Percentiles rank a stretch among this genome's conserved stretches.
phyloP scores from a whole-genome alignment of 108 stramenopile species.

The Fragilariopsis cylindrus region DNA sequence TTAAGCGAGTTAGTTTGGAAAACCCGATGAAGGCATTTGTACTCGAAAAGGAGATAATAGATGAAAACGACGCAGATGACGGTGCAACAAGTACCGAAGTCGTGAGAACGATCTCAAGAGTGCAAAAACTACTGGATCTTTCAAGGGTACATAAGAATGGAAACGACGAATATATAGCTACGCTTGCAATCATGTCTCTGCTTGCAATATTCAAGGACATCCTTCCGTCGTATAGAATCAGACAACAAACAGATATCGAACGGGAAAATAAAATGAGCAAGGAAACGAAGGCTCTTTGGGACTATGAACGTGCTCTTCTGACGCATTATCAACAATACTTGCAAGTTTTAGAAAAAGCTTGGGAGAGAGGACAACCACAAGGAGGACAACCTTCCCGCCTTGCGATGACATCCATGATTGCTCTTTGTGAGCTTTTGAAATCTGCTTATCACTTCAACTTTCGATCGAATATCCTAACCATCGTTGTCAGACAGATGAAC shows the following conservation, averaged over 20 bases:
- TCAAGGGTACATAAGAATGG: conserved; percentile 58
- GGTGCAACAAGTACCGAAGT: conserved; percentile 5
- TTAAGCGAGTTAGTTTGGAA: conserved; percentile 76
- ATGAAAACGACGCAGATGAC: conserved; percentile 11
- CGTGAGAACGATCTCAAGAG: conserved; percentile 52
- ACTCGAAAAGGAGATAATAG: conserved; percentile 18
- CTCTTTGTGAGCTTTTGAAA: conserved; percentile 75
- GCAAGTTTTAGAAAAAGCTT: conserved; percentile 66
- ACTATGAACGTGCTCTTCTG: conserved; percentile 79
- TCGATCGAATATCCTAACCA: conserved; percentile 70
- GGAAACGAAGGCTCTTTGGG: conserved; percentile 82
- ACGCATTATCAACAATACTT: conserved; percentile 80
- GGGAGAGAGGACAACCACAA: conserved; percentile 52
- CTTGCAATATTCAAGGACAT: conserved; percentile 93
- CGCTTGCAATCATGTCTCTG: conserved; percentile 78
- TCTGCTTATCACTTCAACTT: conserved; percentile 86
- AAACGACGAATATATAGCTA: conserved; percentile 64
- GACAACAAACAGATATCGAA: conserved; percentile 83
- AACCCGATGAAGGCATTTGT: conserved; percentile 67
- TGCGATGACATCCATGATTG: conserved; percentile 67
- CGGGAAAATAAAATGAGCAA: conserved; percentile 78
- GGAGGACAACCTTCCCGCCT: conserved; percentile 51
- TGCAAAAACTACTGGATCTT: conserved; percentile 52
- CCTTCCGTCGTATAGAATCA: conserved; percentile 88
- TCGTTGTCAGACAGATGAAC: conserved; percentile 71